These are phyloP conservation scores for Xerocomus amazonicus DNA, from an alignment of 1,284 basidiomycete species.

Conservation along the genomic window DNA sequence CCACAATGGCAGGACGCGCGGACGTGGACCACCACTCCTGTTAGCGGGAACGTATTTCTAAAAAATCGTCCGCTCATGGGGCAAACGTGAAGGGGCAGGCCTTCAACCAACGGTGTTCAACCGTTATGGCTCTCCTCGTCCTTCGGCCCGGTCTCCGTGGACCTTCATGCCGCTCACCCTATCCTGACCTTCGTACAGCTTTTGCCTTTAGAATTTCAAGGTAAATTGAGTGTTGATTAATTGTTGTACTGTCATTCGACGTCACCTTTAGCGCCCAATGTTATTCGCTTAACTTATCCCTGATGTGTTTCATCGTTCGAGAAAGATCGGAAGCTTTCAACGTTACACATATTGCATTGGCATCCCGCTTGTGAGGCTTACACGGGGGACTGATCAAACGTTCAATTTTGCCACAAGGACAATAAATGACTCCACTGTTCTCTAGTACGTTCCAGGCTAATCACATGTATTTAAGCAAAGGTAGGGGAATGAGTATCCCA, in stretches of 20 bases:
- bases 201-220: not conserved
- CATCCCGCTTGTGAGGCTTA: not conserved
- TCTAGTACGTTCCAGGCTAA: not conserved
- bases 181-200: not conserved
- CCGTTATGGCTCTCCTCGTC: too few relatives aligned
- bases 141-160: too few relatives aligned
- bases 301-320: not conserved
- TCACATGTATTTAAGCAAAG: not conserved
- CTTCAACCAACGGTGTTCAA: too few relatives aligned
- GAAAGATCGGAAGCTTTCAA: not conserved
- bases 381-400: not conserved
- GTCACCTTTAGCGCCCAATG: not conserved
- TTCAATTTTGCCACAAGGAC: not conserved
- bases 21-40: too few relatives aligned
- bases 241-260: not conserved
- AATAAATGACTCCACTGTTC: not conserved
- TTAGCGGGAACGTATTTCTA: too few relatives aligned
- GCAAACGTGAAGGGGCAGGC: too few relatives aligned
- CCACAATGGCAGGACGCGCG: too few relatives aligned
- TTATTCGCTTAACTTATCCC: not conserved
- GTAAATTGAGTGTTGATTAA: not conserved
- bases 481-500: not conserved
- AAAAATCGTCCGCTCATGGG: too few relatives aligned
- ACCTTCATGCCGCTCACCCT: too few relatives aligned
- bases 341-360: not conserved